Evolutionary conservation across 805 yeast species (phyloP).

Genomic region (Schwanniomyces polymorphus): DNA sequence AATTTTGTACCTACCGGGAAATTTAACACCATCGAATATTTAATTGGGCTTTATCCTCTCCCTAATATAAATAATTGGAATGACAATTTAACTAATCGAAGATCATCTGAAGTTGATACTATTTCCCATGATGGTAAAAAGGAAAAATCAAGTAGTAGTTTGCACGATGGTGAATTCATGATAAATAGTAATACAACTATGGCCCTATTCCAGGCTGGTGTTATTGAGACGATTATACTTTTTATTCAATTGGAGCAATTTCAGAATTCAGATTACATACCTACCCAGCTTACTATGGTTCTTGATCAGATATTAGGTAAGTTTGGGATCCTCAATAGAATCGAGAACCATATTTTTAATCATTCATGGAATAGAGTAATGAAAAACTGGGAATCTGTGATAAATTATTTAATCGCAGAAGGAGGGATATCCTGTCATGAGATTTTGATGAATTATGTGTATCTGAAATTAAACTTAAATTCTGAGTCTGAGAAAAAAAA

Average conservation of each 20-base stretch:
- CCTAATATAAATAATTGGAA: constrained; percentile 34
- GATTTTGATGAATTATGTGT: constrained; percentile 29
- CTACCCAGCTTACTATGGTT: constrained; percentile 23
- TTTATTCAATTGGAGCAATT: constrained; percentile 42
- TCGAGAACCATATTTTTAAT: constrained; percentile 28
- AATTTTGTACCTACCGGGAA: constrained; percentile 41
- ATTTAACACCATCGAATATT: constrained; percentile 33
- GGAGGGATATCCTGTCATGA: constrained; percentile 39
- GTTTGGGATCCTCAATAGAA: constrained; percentile 22
- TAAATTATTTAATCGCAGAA: constrained; percentile 34
- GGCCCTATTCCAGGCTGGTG: constrained; percentile 27
- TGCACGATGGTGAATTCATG: constrained; percentile 27
- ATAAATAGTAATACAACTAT: constrained; percentile 18
- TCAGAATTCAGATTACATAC: constrained; percentile 36
- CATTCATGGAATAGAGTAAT: constrained; percentile 30
- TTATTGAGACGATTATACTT: constrained; percentile 31
- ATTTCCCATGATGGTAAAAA: constrained; percentile 10
- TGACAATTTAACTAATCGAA: constrained; percentile 13
- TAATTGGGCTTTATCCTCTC: constrained; percentile 28
- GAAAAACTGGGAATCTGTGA: constrained; percentile 25
- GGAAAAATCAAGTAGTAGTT: constrained; percentile 18
- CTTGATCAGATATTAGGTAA: constrained; percentile 30
- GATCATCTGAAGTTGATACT: constrained; percentile 20
- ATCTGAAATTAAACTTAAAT: constrained; percentile 23
- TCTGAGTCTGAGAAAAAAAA: background rate